phyloP scores from a whole-genome alignment of 2,329 filamentous ascomycete species.

The Colletotrichum orbiculare region DNA sequence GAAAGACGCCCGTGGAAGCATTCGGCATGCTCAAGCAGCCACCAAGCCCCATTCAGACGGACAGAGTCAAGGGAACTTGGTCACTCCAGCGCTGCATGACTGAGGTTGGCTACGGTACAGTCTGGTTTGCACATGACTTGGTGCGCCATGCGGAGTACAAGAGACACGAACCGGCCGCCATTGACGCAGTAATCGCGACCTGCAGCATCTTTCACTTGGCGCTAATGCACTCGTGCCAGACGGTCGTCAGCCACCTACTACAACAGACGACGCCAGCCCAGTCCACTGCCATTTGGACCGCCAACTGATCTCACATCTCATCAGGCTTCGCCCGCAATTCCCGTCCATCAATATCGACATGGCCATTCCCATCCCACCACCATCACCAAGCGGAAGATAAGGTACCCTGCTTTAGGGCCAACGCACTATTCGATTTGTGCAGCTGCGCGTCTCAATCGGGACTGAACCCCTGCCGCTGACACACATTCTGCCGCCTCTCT shows the following conservation, averaged over 20 bases:
- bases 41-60: not conserved
- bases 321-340: too few species aligned
- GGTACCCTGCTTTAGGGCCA: conserved; percentile 31
- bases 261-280: not conserved
- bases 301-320: too few species aligned
- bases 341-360: too few species aligned
- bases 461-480: conserved; percentile 24
- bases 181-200: conserved; percentile 18
- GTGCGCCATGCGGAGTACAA: not conserved
- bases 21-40: conserved; percentile 8
- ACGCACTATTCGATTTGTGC: conserved; percentile 33
- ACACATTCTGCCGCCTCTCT: not conserved
- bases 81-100: conserved; percentile 1
- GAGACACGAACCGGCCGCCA: conserved; percentile 14
- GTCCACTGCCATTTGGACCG: too few species aligned
- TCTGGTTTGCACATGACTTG: too few species aligned
- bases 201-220: conserved; percentile 11
- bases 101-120: too few species aligned
- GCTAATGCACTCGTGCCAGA: conserved; percentile 20
- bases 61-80: too few species aligned
- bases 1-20: conserved; percentile 11
- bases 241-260: conserved; percentile 31
- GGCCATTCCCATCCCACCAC: not conserved
- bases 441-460: conserved; percentile 30
- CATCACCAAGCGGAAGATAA: conserved; percentile 19